Evolutionary conservation across 2,329 filamentous ascomycete genomes (phyloP).

Genomic region (Aspergillus pseudoterreus): DNA sequence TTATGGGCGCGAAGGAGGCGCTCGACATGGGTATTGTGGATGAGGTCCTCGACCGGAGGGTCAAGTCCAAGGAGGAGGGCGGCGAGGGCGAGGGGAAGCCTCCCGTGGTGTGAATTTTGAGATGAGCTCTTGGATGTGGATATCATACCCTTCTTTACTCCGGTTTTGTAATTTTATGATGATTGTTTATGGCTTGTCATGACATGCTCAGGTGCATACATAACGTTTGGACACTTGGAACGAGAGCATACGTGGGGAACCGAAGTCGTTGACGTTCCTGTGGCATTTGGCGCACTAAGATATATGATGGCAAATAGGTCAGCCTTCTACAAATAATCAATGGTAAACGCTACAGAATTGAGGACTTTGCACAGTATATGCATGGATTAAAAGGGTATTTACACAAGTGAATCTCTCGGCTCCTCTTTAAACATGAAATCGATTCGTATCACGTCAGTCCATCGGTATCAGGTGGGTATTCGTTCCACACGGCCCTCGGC

Average conservation of each 20-base stretch:
- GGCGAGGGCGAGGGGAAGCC: slow-evolving; percentile 21
- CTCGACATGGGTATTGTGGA: slow-evolving; percentile 88
- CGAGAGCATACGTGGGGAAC: too few species aligned
- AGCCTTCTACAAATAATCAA: too few species aligned
- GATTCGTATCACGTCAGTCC: background rate
- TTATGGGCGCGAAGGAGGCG: slow-evolving; percentile 84
- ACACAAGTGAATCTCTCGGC: background rate
- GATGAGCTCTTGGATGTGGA: background rate
- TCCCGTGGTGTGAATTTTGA: slow-evolving; percentile 11
- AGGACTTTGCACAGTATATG: too few species aligned
- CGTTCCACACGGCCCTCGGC: slow-evolving; percentile 32
- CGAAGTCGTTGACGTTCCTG: too few species aligned
- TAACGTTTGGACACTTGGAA: too few species aligned
- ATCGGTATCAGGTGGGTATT: slow-evolving; percentile 18
- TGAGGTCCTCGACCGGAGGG: slow-evolving; percentile 64
- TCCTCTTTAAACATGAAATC: background rate
- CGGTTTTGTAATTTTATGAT: slow-evolving; percentile 10
- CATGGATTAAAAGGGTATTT: background rate
- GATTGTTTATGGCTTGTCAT: background rate
- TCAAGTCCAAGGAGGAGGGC: slow-evolving; percentile 25
- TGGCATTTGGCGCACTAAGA: too few species aligned
- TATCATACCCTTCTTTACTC: slow-evolving; percentile 4
- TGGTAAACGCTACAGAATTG: too few species aligned
- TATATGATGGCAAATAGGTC: too few species aligned
- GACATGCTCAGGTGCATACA: too few species aligned